Conservation (phyloP, 148 eudicot genomes). For the Chenopodium suecicum region DNA sequence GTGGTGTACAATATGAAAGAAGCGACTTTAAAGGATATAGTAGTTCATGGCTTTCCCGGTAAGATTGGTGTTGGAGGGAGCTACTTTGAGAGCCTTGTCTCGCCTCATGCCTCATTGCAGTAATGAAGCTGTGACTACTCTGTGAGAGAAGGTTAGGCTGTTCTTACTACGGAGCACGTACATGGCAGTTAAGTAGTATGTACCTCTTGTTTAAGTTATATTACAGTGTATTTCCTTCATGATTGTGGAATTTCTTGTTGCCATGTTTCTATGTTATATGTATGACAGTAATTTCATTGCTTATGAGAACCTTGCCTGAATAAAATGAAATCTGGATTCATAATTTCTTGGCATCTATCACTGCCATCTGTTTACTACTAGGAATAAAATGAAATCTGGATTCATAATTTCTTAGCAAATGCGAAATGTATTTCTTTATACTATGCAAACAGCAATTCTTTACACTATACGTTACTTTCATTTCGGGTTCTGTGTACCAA, state of each 20-base stretch:
- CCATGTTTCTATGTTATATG: background rate
- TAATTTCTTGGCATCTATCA: background rate
- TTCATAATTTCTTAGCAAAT: background rate
- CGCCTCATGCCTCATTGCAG: background rate
- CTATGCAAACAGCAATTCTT: slow-evolving; percentile 5
- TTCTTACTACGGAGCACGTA: background rate
- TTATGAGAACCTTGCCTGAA: background rate
- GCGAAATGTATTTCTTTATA: background rate
- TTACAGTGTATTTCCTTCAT: no score
- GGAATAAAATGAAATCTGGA: background rate
- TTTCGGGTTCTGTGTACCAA: background rate
- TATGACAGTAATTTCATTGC: background rate
- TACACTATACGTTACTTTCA: slow-evolving; percentile 10
- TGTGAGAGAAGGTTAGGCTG: background rate
- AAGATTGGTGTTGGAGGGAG: background rate
- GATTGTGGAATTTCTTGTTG: background rate
- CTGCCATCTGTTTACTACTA: background rate
- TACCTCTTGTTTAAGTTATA: background rate
- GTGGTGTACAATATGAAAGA: slow-evolving; percentile 3
- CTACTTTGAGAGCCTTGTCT: slow-evolving; percentile 16
- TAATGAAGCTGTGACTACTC: background rate
- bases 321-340: background rate
- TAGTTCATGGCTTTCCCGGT: background rate
- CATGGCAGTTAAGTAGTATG: background rate
- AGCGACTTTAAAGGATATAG: slow-evolving; percentile 3